Percentiles rank a stretch among this genome's conserved stretches.
Conservation (phyloP, 148 eudicot genomes). For the Rhododendron mucronatum region DNA sequence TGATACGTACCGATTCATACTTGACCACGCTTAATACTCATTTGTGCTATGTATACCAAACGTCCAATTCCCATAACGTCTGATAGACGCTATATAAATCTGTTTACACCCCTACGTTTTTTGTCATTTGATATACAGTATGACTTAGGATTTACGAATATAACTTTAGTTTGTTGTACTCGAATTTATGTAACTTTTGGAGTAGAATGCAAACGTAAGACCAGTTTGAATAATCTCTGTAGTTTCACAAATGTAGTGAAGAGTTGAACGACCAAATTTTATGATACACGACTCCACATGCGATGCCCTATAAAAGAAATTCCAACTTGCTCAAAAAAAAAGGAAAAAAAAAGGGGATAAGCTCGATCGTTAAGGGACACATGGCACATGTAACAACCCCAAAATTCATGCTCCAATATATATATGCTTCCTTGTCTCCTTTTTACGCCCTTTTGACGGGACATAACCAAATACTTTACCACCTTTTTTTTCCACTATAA, state of each 20-base stretch:
- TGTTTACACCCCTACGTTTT: no score
- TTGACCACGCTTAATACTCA: no score
- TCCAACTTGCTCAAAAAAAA: background rate
- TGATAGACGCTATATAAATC: no score
- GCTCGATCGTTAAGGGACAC: background rate
- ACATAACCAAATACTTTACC: background rate
- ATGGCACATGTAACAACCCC: slow-evolving; percentile 8
- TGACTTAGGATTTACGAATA: background rate
- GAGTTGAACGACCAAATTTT: slow-evolving; percentile 9
- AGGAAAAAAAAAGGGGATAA: background rate
- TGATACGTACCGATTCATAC: no score
- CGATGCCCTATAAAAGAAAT: background rate
- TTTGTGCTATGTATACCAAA: no score
- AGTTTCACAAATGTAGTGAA: background rate
- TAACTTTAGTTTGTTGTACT: no score
- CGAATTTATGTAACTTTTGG: background rate
- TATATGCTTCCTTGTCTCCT: slow-evolving; percentile 17
- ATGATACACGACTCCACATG: background rate
- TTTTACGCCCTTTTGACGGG: background rate
- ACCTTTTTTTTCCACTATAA: background rate
- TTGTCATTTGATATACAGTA: background rate
- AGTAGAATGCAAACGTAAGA: background rate
- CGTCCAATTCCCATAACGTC: no score
- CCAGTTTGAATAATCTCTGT: background rate
- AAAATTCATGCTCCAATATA: background rate